Percentiles rank a stretch among this genome's conserved stretches.
phyloP scores from a whole-genome alignment of 2,329 filamentous ascomycete genomes.

The Colletotrichum kahawae region DNA sequence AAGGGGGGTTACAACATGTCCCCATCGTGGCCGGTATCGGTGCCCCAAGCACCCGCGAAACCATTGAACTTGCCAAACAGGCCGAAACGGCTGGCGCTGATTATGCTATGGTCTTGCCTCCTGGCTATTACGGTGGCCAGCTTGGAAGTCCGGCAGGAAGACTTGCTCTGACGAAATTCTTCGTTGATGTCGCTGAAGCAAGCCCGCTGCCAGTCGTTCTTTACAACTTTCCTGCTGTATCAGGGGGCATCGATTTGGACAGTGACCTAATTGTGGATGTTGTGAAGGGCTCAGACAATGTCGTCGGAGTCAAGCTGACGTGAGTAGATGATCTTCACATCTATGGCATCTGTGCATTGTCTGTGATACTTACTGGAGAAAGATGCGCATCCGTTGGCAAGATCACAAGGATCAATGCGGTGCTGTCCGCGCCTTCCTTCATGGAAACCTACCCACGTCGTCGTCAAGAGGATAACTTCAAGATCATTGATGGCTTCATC shows the following conservation, averaged over 20 bases:
- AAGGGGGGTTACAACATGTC: neutral
- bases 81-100: neutral
- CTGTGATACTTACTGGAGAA: neutral
- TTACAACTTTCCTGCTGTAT: neutral
- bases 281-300: neutral
- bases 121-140: neutral
- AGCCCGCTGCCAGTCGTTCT: neutral
- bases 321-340: neutral
- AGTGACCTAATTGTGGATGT: neutral
- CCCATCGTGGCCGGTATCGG: neutral
- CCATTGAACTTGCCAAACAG: neutral
- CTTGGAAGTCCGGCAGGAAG: neutral
- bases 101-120: neutral
- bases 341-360: fast-evolving
- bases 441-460: neutral
- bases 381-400: neutral
- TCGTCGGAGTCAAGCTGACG: neutral
- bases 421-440: neutral
- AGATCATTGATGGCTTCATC: neutral
- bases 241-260: neutral
- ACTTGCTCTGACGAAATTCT: neutral
- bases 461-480: neutral
- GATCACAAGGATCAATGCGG: neutral
- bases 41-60: neutral
- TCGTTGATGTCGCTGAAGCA: neutral